Evolutionary conservation across 2,329 filamentous ascomycete species (phyloP), one percentile per base, ranked within the genome.

Genomic region (Calonectria hawksworthii): DNA sequence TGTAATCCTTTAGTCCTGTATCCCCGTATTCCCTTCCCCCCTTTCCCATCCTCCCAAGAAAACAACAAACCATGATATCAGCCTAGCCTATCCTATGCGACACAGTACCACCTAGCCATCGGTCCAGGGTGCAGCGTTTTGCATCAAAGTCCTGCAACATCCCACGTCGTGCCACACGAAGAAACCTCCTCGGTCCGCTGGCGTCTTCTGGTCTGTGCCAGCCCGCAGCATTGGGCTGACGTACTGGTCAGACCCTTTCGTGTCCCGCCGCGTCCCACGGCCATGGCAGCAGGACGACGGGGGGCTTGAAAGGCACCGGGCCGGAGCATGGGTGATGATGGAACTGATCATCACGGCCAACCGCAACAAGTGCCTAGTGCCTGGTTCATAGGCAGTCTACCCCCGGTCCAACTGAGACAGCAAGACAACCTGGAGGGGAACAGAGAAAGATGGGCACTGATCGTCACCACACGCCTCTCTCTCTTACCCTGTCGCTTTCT

Each of bases 231-330:
- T 72, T 30, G 64, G 47, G 54, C 44, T 56, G 67, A 52, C 72
- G 41, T 70, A 61, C 72, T 69, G 67, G 67, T 67, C 70, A 71
- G 73, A 72, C 72, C 52, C 47, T 67, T 65, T 38, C 56, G 34
- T 63, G 59, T 26, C 64, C 67, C 32, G 64, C 30, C 50, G n/a
- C 63, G 74, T 76, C 72, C 75, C 68, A 69, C 65, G 70, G 71
- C 63, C 68, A 77, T 74, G 68, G 74, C 74, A 77, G 67, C 41
- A 78, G 72, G 63, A 50, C 38, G 41, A 50, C 66, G 66, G 61
- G 61, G 36, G n/a, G 16, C 47, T 51, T 51, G 16, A 23, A 23
- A 23, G 47, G 47, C n/a, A 26, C 47, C 26, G 28, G 21, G 4
- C 52, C 30, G 52, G 52, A 28, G 14, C 52, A 69, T 54, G 32